Evolutionary conservation across 2,329 filamentous ascomycete genomes (phyloP), one percentile per base, ranked within the genome.

Genomic region (Pleoardoris graminearum): DNA sequence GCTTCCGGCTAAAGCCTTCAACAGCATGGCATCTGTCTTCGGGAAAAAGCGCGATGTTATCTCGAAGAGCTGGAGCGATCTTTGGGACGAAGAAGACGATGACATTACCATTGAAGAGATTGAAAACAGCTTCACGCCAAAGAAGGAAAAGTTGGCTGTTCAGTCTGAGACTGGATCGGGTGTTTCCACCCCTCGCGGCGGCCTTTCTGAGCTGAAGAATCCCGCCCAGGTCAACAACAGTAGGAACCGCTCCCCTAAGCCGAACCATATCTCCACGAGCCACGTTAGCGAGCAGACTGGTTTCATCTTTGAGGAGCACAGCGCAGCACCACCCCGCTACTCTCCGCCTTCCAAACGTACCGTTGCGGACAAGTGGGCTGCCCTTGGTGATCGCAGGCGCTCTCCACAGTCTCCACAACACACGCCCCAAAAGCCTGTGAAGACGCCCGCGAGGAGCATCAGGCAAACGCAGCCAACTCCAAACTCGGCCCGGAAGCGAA

Each of bases 41-140:
- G 90, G 89, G 46, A 86, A 86, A 67, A 85, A 88, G 70, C 83
- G 85, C 57, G 88, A 93, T 39, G 79, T 83, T 42, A 90, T 95
- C 42, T 96, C 94, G 51, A 97, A 97, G 87, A 97, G 94, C 80
- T 99, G 94, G 94, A 96, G 92, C 68, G 94, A 99, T 73, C 85
- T 97, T 73, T 97, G 91, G 88, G 93, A 97, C 53, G 93, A 97
- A 73, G 93, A 97, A 71, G 93, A 97, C 48, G 91, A 94, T 67
- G 86, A 89, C 47, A 85, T 67, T 45, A 68, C 66, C 48, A 57
- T 71, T 16, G 68, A 88, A 57, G 84, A 89, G 62, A 79, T 81
- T 30, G 84, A 87, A 67, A 81, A 81, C 56, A 76, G 77, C 54
- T 82, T 82, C 58, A 83, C 87, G 25, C 64, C 67, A 44, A 72